Conservation (phyloP, 23 red algal species). For the Gracilaria gracilis region DNA sequence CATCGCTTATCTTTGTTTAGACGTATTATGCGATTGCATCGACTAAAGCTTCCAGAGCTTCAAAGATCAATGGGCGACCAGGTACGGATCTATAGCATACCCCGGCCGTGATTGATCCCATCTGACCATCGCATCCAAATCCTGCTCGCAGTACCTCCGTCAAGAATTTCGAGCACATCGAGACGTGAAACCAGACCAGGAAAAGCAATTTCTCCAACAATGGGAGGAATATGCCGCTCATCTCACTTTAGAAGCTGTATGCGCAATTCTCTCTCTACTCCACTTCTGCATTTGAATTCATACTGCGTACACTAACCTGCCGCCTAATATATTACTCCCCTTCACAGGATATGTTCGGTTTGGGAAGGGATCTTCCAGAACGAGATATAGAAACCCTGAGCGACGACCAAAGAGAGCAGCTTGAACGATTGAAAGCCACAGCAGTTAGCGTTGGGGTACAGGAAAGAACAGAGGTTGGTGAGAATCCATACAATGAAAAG, state of each 20-base stretch:
- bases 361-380: slow-evolving; percentile 56
- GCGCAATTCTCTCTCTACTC: background rate
- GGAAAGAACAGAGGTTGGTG: slow-evolving; percentile 46
- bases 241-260: slow-evolving; percentile 54
- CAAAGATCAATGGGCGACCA: slow-evolving; percentile 54
- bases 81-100: background rate
- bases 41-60: slow-evolving; percentile 59
- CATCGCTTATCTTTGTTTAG: slow-evolving; percentile 52
- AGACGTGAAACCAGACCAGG: slow-evolving; percentile 45
- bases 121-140: background rate
- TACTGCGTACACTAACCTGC: background rate
- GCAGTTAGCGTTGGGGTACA: slow-evolving; percentile 51
- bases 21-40: slow-evolving; percentile 58
- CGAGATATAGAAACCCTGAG: slow-evolving; percentile 33
- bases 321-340: background rate
- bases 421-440: slow-evolving; percentile 31
- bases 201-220: slow-evolving; percentile 55
- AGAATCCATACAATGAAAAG: slow-evolving; percentile 48
- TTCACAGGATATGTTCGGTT: slow-evolving; percentile 46
- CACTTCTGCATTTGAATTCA: background rate
- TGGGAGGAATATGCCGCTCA: slow-evolving; percentile 71
- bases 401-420: slow-evolving; percentile 64
- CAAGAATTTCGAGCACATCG: slow-evolving; percentile 72
- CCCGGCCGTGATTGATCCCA: background rate
- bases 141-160: slow-evolving; percentile 37